phyloP scores from a whole-genome alignment of 1,284 basidiomycete genomes.

The Polyporus tsugae region DNA sequence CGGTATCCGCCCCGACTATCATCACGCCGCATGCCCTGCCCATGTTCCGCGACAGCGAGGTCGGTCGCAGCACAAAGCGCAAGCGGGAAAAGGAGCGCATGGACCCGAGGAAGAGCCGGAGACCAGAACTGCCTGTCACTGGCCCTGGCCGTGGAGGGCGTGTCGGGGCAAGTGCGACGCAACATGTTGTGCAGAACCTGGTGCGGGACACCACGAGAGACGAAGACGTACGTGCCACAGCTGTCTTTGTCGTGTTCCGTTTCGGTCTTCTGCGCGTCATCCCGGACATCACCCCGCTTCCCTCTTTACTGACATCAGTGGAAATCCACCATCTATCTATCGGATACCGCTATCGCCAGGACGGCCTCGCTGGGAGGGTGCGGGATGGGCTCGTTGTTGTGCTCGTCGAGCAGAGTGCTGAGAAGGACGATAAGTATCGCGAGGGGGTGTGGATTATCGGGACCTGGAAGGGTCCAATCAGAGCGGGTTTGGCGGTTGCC shows the following conservation, averaged over 20 bases:
- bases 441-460: conserved; percentile 17
- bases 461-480: conserved; percentile 28
- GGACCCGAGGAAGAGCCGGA: conserved; percentile 89
- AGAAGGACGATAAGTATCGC: conserved; percentile 16
- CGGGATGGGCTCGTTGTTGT: conserved; percentile 9
- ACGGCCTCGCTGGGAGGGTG: neutral
- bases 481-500: conserved; percentile 31
- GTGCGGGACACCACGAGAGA: conserved; percentile 89
- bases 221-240: conserved; percentile 83
- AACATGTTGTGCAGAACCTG: conserved; percentile 93
- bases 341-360: conserved; percentile 23
- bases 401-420: conserved; percentile 20
- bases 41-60: conserved; percentile 87
- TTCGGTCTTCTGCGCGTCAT: conserved; percentile 25
- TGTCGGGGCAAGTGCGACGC: conserved; percentile 94
- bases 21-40: conserved; percentile 90
- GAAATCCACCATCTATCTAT: conserved; percentile 28
- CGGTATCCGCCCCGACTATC: conserved; percentile 83
- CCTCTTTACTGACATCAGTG: conserved; percentile 29
- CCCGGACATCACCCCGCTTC: conserved; percentile 25
- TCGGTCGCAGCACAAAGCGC: conserved; percentile 77
- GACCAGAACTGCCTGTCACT: conserved; percentile 90
- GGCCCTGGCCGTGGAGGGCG: conserved; percentile 94
- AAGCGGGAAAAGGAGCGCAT: conserved; percentile 89
- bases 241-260: conserved; percentile 26